Evolutionary conservation across 2,329 filamentous ascomycete species (phyloP), one percentile per base, ranked within the genome.

Genomic region (Albophoma yamanashiensis): DNA sequence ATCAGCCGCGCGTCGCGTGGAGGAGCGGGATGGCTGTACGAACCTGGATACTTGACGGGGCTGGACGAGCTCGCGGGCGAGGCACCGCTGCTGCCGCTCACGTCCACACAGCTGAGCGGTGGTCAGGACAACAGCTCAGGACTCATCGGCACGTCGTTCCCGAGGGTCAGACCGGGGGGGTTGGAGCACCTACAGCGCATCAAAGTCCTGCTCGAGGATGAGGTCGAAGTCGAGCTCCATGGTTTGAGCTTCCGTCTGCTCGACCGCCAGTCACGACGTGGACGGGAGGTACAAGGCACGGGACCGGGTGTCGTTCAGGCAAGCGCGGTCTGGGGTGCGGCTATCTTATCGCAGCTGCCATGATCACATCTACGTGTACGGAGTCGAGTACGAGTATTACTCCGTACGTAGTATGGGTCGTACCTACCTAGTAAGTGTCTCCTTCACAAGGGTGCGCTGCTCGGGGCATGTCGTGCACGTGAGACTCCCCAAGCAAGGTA

Each of bases 161-260:
- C 9, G 22, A 8, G 27, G 7, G n/a, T 9, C 11, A 14, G 47
- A 53, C 50, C 52, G 40, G 31, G 45, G 55, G 40, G 55, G 14
- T n/a, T 31, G 27, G 58, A 25, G 43, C 15, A 40, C 75, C 79
- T 65, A 83, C 81, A 83, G 70, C 53, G 80, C 80, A 67, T 82
- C 81, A 64, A 83, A 83, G 69, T 83, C 81, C 43, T 82, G 77
- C 59, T 80, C 76, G 36, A 74, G 64, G 47, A 82, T 72, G 61
- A 81, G 67, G 62, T 77, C 62, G 55, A 61, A 64, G 38, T 66
- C 62, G 53, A 64, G 62, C 14, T 58, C 61, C 59, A 63, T 63
- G 17, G 17, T 15, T 15, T 20, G 20, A 22, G 50, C 12, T 20
- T 22, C n/a, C 22, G 20, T 12, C 15, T 27, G 45, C 22, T 27